A percentile compares a stretch with the other conserved stretches of the same genome.
Evolutionary conservation across 2,329 filamentous ascomycete genomes (phyloP).

Genomic region (Neopestalotiopsis sp.): DNA sequence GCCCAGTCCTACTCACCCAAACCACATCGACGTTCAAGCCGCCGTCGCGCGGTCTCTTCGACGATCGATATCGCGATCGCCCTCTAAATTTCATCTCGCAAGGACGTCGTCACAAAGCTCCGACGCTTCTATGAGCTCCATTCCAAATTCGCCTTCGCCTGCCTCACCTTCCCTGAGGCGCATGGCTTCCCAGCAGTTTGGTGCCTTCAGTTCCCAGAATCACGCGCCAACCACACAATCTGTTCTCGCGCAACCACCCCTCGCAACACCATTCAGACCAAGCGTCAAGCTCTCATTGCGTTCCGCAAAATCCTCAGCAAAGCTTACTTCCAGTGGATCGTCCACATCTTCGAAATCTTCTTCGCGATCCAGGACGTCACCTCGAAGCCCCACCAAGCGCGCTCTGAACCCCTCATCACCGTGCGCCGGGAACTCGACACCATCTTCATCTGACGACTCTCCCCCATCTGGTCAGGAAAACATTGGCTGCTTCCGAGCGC

Average conservation of each 20-base stretch:
- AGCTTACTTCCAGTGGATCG: conserved; percentile 39
- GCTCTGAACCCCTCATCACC: conserved; percentile 74
- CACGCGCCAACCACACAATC: conserved; percentile 36
- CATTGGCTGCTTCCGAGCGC: conserved; percentile 35
- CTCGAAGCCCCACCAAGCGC: conserved; percentile 82
- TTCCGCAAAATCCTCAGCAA: conserved; percentile 65
- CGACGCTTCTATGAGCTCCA: conserved; percentile 47
- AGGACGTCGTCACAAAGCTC: conserved; percentile 53
- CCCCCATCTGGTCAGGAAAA: conserved; percentile 52
- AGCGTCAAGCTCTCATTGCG: conserved; percentile 71
- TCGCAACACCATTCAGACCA: conserved; percentile 70
- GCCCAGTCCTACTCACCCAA: conserved; percentile 82
- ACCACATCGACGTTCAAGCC: conserved; percentile 78
- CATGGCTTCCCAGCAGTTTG: conserved; percentile 52
- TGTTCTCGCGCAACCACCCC: conserved; percentile 49
- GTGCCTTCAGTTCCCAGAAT: conserved; percentile 49
- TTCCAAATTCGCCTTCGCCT: conserved; percentile 63
- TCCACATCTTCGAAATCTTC: conserved; percentile 56
- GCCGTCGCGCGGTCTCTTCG: conserved; percentile 80
- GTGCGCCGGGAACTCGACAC: conserved; percentile 68
- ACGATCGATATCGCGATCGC: conserved; percentile 90
- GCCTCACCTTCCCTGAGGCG: conserved; percentile 49
- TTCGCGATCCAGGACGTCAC: conserved; percentile 71
- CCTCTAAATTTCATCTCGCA: conserved; percentile 80
- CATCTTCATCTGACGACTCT: conserved; percentile 52